Conservation (phyloP, 2,329 filamentous ascomycete genomes). For the Biscogniauxia marginata region DNA sequence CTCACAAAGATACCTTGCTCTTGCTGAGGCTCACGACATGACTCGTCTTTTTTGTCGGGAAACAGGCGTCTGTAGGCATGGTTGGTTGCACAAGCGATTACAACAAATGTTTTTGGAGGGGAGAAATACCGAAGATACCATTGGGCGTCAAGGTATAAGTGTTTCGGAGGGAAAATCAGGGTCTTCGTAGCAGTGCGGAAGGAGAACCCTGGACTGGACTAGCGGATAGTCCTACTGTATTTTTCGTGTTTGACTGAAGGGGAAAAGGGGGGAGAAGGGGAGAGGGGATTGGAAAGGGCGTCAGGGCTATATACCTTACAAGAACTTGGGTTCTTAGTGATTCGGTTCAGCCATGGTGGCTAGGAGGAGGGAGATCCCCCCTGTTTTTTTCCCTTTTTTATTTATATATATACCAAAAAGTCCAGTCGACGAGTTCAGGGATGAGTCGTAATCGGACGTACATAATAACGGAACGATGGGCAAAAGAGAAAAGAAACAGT, state of each 20-base stretch:
- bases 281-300: neutral
- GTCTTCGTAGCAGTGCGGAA: neutral
- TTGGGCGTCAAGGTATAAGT: neutral
- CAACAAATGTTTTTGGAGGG: neutral
- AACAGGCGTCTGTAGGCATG: neutral
- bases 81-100: neutral
- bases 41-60: neutral
- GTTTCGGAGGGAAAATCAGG: neutral
- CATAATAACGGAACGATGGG: neutral
- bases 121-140: neutral
- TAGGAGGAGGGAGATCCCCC: neutral
- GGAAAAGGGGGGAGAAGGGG: neutral
- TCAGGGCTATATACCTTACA: neutral
- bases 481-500: neutral
- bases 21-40: constrained; percentile 4
- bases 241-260: neutral
- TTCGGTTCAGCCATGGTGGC: neutral
- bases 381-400: neutral
- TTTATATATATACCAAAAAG: neutral
- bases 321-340: neutral
- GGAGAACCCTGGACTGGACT: neutral
- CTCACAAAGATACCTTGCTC: constrained; percentile 13
- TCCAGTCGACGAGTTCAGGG: neutral
- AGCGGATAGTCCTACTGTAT: neutral
- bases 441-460: neutral